Percentiles rank a stretch among this genome's conserved stretches.
Conservation (phyloP, 257 asterid species). For the Schizonepeta tenuifolia region DNA sequence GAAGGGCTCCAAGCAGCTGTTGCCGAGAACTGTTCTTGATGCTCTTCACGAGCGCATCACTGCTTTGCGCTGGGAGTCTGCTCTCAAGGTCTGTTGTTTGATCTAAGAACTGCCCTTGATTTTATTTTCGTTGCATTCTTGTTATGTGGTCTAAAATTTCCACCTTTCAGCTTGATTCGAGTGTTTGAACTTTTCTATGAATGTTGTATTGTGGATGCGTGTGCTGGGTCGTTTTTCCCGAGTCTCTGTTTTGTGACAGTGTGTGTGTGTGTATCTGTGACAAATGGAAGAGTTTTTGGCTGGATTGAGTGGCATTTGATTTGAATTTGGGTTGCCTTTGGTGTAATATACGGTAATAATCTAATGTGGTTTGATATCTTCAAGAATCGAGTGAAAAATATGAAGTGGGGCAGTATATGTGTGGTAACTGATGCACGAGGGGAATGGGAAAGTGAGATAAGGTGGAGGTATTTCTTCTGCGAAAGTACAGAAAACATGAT, state of each 20-base stretch:
- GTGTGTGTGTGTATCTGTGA: background rate
- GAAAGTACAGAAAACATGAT: background rate
- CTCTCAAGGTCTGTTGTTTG: slow-evolving; percentile 63
- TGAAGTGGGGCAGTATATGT: background rate
- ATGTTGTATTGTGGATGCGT: slow-evolving; percentile 2
- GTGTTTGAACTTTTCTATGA: background rate
- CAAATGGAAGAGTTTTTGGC: background rate
- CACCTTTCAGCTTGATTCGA: background rate
- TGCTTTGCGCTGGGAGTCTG: slow-evolving; percentile 96
- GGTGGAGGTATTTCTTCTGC: background rate
- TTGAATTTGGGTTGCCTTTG: background rate
- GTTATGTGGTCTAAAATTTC: slow-evolving; percentile 14
- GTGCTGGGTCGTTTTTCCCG: background rate
- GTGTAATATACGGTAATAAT: background rate
- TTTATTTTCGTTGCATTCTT: slow-evolving; percentile 16
- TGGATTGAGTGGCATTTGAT: background rate
- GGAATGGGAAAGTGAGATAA: background rate
- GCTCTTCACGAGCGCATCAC: slow-evolving; percentile 95
- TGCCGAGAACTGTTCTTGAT: slow-evolving; percentile 82
- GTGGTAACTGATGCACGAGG: background rate
- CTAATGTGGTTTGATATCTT: background rate
- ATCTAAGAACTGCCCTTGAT: background rate
- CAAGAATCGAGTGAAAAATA: background rate
- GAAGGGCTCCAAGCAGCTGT: slow-evolving; percentile 62
- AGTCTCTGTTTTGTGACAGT: background rate